Evolutionary conservation across 768 basidiomycete genomes (phyloP), one percentile per base, ranked within the genome.

Genomic region (Kwoniella heveanensis): DNA sequence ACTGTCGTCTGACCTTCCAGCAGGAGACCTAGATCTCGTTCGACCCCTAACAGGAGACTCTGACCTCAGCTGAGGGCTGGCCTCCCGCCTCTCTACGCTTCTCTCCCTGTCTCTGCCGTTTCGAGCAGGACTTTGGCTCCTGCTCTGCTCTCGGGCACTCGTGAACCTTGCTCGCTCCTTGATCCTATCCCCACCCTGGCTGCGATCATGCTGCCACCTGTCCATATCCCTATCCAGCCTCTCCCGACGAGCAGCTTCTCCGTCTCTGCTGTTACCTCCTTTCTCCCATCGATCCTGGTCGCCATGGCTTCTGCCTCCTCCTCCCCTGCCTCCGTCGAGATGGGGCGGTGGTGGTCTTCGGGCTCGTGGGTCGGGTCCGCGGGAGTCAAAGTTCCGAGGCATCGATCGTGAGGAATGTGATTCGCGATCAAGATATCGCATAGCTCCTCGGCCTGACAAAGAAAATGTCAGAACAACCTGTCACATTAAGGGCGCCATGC

Each of bases 171-270:
- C 46, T 51, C 64, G 32, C 32, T n/a, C 37, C 61, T 72, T 26
- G 15, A 44, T 51, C 30, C 36, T 36, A 22, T 47, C 44, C 19
- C 44, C 48, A 26, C 29, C 57, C 19, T 57, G 55, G 25, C 50
- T 70, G 27, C 73, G 39, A 57, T 60, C 66, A 44, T 54, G 52
- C 52, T 72, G 62, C 66, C 71, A 65, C 25, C 48, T 74, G 51
- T 65, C 56, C 72, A 76, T 68, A 29, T 86, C 86, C 68, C 77
- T 80, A 54, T 83, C 80, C 25, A 88, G 87, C 75, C 84, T 82
- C 21, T 65, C 58, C 3, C 64, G 62, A 9, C 39, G 30, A 52
- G 19, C 39, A 1, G 13, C 1, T 17, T 54, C 50, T 86, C 37
- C 60, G 36, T 52, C 39, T 19, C 39, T 44, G 39, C 39, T 44